These are phyloP conservation scores for Hansfordia pulvinata DNA, from an alignment of 2,329 filamentous ascomycete genomes.

Conservation along the genomic window DNA sequence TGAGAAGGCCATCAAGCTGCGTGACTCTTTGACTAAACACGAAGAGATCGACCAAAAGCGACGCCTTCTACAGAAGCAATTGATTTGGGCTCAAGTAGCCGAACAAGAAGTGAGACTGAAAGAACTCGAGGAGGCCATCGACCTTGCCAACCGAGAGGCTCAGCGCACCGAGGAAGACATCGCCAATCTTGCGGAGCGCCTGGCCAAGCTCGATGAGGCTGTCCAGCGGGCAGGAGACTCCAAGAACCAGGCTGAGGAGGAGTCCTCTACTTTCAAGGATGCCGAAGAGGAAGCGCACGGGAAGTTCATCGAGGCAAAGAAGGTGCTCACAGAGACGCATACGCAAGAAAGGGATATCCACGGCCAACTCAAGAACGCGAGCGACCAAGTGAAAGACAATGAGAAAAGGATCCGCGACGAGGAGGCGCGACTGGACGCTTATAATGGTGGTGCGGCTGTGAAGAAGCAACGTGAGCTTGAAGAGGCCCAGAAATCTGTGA, in stretches of 20 bases:
- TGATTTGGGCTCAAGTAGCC: slow-evolving; percentile 80
- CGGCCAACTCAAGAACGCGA: slow-evolving; percentile 38
- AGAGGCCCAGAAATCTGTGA: slow-evolving; percentile 36
- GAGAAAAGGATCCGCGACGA: slow-evolving; percentile 39
- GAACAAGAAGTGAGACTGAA: slow-evolving; percentile 50
- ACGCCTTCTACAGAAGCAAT: slow-evolving; percentile 46
- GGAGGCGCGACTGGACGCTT: slow-evolving; percentile 46
- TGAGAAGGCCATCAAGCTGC: slow-evolving; percentile 49
- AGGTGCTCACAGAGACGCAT: slow-evolving; percentile 38
- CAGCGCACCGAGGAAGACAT: slow-evolving; percentile 16
- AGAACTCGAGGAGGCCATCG: slow-evolving; percentile 14
- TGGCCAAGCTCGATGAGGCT: slow-evolving; percentile 32
- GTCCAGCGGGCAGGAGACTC: too few relatives aligned
- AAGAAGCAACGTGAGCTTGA: slow-evolving; percentile 46
- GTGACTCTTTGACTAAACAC: slow-evolving; percentile 53
- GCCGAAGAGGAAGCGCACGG: slow-evolving; percentile 32
- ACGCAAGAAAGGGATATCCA: slow-evolving; percentile 54
- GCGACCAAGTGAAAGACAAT: slow-evolving; percentile 28
- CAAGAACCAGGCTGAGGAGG: slow-evolving; percentile 30
- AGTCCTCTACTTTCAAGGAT: too few relatives aligned
- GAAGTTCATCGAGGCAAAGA: slow-evolving; percentile 37
- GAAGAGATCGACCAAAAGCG: slow-evolving; percentile 49
- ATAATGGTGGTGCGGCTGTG: slow-evolving; percentile 56
- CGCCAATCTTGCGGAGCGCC: slow-evolving; percentile 32
- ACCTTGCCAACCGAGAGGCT: slow-evolving; percentile 20